Base-by-base conservation (phyloP, 305 asterid genomes). In the Fraxinus floribunda region DNA sequence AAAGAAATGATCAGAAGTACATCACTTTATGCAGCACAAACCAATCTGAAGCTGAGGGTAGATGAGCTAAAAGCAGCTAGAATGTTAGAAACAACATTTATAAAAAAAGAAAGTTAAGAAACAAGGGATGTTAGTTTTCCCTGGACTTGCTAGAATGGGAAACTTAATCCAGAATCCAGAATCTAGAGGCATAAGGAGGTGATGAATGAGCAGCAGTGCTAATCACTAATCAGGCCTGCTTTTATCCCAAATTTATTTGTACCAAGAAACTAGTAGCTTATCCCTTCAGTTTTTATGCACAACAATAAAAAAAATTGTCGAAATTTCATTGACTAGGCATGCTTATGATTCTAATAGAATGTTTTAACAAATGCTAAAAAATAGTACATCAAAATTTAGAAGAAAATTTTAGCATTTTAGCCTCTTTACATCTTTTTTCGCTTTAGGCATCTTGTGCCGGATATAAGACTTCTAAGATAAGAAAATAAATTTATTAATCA, bases 111-210 rank as follows among this genome's bases (percentile, higher is more conserved):
- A 10, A 46, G 55, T 60, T 60, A 72, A 18, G 55, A 80, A 55
- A 18, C 73, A 81, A 60, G 41, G 70, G 32, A 41, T 8, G 6
- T 1, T 32, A 77, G 60, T 22, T 32, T 76, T 77, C 24, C 46
- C n/a, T 5, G 30, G 29, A 80, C 46, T 29, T 70, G 46, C 13
- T 2, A 20, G 78, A 52, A 55, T 24, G 70, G n/a, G 20, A 22
- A n/a, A 52, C 86, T 57, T 66, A 34, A 44, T 8, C 36, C 29
- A 52, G 79, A 74, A 76, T 8, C 36, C 29, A 52, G 79, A 74
- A 76, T 78, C 81, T 76, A 71, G 73, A 29, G 84, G 84, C 22
- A 84, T 78, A 62, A 34, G 52, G 80, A 49, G 73, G 55, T 29
- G 49, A 55, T 44, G 60, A 79, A 26, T 66, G 9, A 79, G 55